A percentile compares a stretch with the other conserved stretches of the same genome.
Conservation (phyloP, 1,284 basidiomycete genomes). For the Wolfiporia cocos region DNA sequence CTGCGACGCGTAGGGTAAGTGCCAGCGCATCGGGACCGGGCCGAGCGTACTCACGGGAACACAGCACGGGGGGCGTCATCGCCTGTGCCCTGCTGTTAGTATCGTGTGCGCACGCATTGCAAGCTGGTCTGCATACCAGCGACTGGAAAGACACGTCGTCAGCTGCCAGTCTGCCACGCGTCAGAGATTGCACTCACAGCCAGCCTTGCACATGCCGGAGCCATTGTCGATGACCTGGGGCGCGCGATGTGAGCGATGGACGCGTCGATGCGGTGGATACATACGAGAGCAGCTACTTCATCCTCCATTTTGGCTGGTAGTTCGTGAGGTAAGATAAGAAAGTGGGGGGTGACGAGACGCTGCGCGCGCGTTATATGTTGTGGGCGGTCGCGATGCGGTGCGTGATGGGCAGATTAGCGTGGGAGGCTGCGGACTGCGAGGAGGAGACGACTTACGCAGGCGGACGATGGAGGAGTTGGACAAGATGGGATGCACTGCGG, state of each 20-base stretch:
- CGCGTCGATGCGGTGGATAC: constrained; percentile 7
- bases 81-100: constrained; percentile 31
- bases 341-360: constrained; percentile 13
- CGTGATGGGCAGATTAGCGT: constrained; percentile 11
- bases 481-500: constrained; percentile 23
- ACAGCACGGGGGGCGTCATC: constrained; percentile 69
- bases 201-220: constrained; percentile 92
- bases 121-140: constrained; percentile 34
- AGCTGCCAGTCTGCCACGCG: constrained; percentile 11
- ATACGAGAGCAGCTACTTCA: constrained; percentile 30
- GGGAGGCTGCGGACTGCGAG: constrained; percentile 9
- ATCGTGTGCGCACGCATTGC: too few species aligned
- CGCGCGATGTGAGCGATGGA: neutral
- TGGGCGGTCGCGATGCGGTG: constrained; percentile 12
- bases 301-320: constrained; percentile 28
- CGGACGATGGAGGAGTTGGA: constrained; percentile 24
- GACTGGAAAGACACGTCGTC: constrained; percentile 30
- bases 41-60: constrained; percentile 47
- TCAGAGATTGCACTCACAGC: constrained; percentile 50
- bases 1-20: constrained; percentile 28
- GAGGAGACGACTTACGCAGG: constrained; percentile 9
- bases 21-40: neutral
- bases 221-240: constrained; percentile 78
- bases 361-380: constrained; percentile 13
- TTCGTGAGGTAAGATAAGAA: constrained; percentile 19